phyloP scores from a whole-genome alignment of 495 filamentous ascomycete species.

The Terfezia claveryi region DNA sequence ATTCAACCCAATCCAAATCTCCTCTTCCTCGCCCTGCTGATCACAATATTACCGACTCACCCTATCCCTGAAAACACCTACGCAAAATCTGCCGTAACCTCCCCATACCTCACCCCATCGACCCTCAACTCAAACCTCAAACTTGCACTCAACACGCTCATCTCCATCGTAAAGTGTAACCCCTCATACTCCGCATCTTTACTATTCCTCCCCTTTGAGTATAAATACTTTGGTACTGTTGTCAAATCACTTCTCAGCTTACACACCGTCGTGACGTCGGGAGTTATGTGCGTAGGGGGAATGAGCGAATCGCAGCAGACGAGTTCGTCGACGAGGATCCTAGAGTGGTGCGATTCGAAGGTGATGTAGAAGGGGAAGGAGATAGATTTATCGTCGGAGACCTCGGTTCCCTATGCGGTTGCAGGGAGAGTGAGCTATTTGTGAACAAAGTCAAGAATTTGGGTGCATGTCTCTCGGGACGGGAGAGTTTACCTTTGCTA shows the following conservation, averaged over 20 bases:
- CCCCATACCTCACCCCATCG: constrained; percentile 32
- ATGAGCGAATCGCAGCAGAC: constrained; percentile 15
- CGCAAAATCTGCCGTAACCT: constrained; percentile 15
- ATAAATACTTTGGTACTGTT: constrained; percentile 15
- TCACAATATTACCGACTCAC: too few species aligned
- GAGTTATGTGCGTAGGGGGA: constrained; percentile 28
- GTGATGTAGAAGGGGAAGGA: constrained; percentile 17
- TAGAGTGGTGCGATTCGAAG: constrained; percentile 24
- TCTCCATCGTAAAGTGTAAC: constrained; percentile 17
- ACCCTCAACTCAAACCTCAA: constrained; percentile 39
- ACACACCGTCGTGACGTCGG: constrained; percentile 21
- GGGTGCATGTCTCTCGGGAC: neutral
- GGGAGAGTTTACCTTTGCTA: constrained; percentile 8
- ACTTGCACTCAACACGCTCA: constrained; percentile 16
- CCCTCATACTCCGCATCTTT: constrained; percentile 15
- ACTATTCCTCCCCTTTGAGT: constrained; percentile 15
- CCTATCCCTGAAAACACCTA: too few species aligned
- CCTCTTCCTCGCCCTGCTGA: too few species aligned
- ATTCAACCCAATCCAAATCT: too few species aligned
- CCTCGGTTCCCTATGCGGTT: constrained; percentile 9
- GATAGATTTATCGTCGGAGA: constrained; percentile 14
- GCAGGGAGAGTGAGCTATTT: neutral
- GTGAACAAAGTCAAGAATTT: neutral
- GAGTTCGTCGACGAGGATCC: constrained; percentile 25
- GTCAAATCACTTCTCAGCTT: constrained; percentile 25